These are phyloP conservation scores for Albatrellus sp. DNA, from an alignment of 1,284 basidiomycete genomes.

Conservation along the genomic window DNA sequence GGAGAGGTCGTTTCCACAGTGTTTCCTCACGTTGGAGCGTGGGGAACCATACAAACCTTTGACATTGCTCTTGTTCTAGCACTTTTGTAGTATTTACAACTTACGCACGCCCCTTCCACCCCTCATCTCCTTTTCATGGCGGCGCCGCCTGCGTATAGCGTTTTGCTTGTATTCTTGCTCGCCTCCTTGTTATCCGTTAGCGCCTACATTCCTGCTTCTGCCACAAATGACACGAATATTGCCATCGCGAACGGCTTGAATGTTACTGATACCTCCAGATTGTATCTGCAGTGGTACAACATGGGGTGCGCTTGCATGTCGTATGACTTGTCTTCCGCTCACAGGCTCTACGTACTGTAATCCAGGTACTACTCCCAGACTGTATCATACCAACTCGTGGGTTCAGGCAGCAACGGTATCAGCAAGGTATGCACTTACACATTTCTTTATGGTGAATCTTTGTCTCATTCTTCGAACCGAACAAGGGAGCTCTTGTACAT, in stretches of 20 bases:
- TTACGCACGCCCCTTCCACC: neutral
- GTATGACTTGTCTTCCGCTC: neutral
- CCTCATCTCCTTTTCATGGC: neutral
- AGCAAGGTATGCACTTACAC: conserved; percentile 31
- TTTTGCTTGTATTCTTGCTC: conserved; percentile 6
- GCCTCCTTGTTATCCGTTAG: conserved; percentile 8
- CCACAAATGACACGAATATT: conserved; percentile 51
- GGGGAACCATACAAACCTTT: no score
- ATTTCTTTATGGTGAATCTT: neutral
- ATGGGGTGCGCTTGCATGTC: conserved; percentile 26
- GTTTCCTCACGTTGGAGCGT: no score
- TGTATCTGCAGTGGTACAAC: conserved; percentile 52
- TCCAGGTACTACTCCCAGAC: conserved; percentile 37
- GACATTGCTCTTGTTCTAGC: no score
- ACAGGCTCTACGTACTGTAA: neutral
- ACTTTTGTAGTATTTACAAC: no score
- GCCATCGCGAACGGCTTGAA: conserved; percentile 36
- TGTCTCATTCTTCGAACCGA: neutral
- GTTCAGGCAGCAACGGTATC: conserved; percentile 32
- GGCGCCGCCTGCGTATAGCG: neutral
- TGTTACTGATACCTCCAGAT: conserved; percentile 40
- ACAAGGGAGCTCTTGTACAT: conserved; percentile 60
- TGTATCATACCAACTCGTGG: conserved; percentile 48
- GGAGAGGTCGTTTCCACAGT: no score
- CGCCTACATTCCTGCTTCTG: conserved; percentile 61